Base-by-base conservation (phyloP, 1,284 basidiomycete species). In the Puccinia triticina region DNA sequence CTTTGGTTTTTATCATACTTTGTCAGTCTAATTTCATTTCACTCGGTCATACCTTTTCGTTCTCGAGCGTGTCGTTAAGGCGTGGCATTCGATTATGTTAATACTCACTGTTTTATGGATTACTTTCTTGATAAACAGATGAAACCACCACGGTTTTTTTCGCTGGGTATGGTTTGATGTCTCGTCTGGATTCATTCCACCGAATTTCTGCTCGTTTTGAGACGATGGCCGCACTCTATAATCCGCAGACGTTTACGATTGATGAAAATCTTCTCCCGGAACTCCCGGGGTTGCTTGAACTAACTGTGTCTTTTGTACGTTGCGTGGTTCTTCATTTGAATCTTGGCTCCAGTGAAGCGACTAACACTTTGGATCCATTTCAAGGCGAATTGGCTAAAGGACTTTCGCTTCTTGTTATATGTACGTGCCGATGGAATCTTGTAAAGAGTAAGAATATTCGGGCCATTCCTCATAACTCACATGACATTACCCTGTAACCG, bases 321-420 rank as follows among this genome's bases (percentile, higher is more conserved):
- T n/a, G 61, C 7, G n/a, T 64, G 12, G 12, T 40, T 57, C 21
- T 7, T 57, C n/a, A 12, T 14, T 32, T 10, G 21, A 16, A 4
- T 43, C 4, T 66, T 34, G 16, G 23, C 21, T 40, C 23, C 2
- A 5, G 1, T 1, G 32, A 66, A 23, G 3, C 14, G n/a, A 21
- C 34, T 66, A 10, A 40, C 23, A 10, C 16, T 3, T 50, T 40
- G 18, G 34, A 23, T 23, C 18, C 5, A 14, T 66, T 12, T 23
- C 1, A 18, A 40, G 37, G 37, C 37, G 21, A 66, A 23, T 66
- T 66, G 37, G 37, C 11, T 21, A 7, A 40, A 40, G 40, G 14
- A 66, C 40, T n/a, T 66, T 66, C 23, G 64, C 21, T 66, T 66
- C 23, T 18, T 66, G 18, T 66, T 66, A 21, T 66, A 40, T 43